phyloP scores from a whole-genome alignment of 2,329 filamentous ascomycete species.

The Nemania sp. region DNA sequence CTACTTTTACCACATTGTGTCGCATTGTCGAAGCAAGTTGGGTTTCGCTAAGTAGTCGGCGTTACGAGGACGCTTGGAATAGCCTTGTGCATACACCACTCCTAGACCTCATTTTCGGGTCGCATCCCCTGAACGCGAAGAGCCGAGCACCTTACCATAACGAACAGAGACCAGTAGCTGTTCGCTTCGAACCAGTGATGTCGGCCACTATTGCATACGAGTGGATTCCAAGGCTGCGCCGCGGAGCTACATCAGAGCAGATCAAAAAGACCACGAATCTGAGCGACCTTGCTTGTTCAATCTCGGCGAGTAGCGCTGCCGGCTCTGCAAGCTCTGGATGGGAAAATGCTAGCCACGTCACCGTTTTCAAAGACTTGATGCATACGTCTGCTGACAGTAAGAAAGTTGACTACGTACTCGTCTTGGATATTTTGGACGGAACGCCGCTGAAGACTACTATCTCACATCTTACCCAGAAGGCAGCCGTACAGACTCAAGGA shows the following conservation, averaged over 20 bases:
- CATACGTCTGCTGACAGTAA: not conserved
- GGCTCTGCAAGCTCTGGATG: not conserved
- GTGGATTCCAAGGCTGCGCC: not conserved
- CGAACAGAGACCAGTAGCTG: not conserved
- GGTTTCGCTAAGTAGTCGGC: not conserved
- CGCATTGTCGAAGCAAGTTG: not conserved
- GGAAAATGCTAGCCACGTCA: not conserved
- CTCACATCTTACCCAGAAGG: not conserved
- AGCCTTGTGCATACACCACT: not conserved
- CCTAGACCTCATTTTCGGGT: not conserved
- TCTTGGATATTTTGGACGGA: not conserved
- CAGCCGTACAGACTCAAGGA: not conserved
- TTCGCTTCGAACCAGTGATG: not conserved
- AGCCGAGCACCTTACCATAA: not conserved
- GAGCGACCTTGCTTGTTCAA: not conserved
- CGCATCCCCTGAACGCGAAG: not conserved
- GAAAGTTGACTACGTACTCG: not conserved
- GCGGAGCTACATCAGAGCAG: not conserved
- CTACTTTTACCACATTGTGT: not conserved
- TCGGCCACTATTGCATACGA: not conserved
- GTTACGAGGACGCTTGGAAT: not conserved
- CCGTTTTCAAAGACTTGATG: not conserved
- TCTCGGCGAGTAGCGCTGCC: not conserved
- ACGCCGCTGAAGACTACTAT: not conserved
- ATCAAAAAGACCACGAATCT: not conserved